Conservation (phyloP, 352 stramenopile genomes). For the Phytophthora podocarpi region DNA sequence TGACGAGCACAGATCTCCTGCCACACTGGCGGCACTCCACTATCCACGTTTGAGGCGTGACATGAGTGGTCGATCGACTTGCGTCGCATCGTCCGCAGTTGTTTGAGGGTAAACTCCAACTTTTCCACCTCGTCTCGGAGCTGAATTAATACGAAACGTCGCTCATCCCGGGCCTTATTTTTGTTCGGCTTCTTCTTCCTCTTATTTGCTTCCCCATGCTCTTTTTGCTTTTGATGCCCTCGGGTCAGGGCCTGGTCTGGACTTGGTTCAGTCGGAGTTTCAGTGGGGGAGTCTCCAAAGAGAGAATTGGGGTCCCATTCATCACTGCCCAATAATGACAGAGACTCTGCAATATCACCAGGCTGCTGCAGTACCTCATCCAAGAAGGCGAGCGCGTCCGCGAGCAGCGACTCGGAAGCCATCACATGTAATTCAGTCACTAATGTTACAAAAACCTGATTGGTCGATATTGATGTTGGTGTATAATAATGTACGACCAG, state of each 20-base stretch:
- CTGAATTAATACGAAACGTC: conserved; percentile 15
- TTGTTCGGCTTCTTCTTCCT: conserved; percentile 15
- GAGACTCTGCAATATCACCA: neutral
- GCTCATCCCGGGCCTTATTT: conserved; percentile 29
- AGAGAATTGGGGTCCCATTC: conserved; percentile 1
- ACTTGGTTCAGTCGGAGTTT: too few relatives aligned
- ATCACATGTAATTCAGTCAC: too few relatives aligned
- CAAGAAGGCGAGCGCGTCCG: conserved; percentile 15
- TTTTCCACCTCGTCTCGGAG: conserved; percentile 17
- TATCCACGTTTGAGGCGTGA: neutral
- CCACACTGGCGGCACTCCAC: conserved; percentile 19
- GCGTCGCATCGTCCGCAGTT: conserved; percentile 1
- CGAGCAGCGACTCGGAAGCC: neutral
- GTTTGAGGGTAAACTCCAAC: conserved; percentile 14
- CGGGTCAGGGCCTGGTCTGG: neutral
- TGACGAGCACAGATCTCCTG: conserved; percentile 28
- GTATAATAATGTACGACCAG: conserved; percentile 8
- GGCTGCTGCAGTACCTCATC: conserved; percentile 11
- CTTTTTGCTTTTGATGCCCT: neutral
- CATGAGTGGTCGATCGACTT: neutral
- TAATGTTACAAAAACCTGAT: too few relatives aligned
- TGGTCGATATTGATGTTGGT: too few relatives aligned
- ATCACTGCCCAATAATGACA: neutral
- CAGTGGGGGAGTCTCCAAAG: too few relatives aligned
- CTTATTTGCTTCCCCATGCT: too few relatives aligned